A percentile compares a stretch with the other conserved stretches of the same genome.
Evolutionary conservation across 257 asterid genomes (phyloP).

Genomic region (Solanum bulbocastanum): DNA sequence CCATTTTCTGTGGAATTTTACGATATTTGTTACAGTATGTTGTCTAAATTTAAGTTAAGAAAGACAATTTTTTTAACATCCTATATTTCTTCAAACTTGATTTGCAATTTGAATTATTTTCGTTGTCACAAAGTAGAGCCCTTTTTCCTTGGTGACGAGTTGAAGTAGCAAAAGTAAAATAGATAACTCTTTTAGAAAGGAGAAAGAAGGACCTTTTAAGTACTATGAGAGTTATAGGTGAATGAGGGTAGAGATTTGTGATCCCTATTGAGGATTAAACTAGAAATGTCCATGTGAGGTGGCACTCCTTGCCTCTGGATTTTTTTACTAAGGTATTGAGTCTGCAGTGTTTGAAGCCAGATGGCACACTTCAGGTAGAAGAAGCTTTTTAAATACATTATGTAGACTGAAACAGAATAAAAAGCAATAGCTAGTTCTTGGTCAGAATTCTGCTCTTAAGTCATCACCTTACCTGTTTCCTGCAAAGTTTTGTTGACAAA

Average conservation of each 20-base stretch:
- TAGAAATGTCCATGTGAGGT: background rate
- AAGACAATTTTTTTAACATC: background rate
- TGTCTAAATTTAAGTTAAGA: background rate
- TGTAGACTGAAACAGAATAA: background rate
- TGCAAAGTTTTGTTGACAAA: background rate
- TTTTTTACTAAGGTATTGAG: background rate
- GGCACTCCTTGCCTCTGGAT: background rate
- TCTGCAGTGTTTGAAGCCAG: background rate
- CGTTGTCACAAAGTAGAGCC: background rate
- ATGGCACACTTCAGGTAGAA: background rate
- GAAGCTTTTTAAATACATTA: background rate
- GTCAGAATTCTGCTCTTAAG: background rate
- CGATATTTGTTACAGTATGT: background rate
- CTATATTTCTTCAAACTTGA: background rate
- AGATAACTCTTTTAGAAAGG: background rate
- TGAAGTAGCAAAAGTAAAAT: background rate
- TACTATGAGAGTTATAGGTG: background rate
- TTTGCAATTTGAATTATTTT: background rate
- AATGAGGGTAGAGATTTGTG: background rate
- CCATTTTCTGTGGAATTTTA: background rate
- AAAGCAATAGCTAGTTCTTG: background rate
- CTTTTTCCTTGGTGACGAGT: background rate
- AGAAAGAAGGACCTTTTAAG: background rate
- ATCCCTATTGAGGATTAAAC: background rate
- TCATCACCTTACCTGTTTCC: background rate